Percentiles rank a stretch among this genome's conserved stretches.
Evolutionary conservation across 139 green algal species (phyloP).

Genomic region (Limnomonas spitsbergensis): DNA sequence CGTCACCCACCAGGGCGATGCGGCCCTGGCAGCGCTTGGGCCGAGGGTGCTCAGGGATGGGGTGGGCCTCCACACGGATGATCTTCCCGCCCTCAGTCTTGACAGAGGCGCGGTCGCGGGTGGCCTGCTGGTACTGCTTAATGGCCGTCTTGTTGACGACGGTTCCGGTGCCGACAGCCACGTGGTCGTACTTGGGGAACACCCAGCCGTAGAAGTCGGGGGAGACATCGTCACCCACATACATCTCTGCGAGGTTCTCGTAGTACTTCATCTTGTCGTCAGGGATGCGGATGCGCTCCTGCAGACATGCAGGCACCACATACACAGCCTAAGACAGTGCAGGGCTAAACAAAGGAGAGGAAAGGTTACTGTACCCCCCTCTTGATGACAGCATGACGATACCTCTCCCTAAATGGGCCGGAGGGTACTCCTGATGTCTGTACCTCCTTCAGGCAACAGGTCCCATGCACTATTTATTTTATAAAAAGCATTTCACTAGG

Average conservation of each 20-base stretch:
- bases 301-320: constrained; percentile 8
- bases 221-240: constrained; percentile 98
- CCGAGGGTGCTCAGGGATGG: constrained; percentile 95
- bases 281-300: constrained; percentile 93
- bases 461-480: no score
- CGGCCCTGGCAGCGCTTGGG: constrained; percentile 77
- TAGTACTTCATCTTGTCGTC: constrained; percentile 99
- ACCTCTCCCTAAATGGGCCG: no score
- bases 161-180: constrained; percentile 97
- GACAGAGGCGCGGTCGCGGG: constrained; percentile 61
- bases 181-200: constrained; percentile 99
- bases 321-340: no score
- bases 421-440: no score
- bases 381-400: no score
- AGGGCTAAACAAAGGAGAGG: no score
- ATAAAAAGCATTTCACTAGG: no score
- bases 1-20: constrained; percentile 91
- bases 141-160: constrained; percentile 99
- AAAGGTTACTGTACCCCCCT: no score
- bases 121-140: constrained; percentile 98
- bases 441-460: no score
- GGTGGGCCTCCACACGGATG: constrained; percentile 97
- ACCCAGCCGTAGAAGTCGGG: constrained; percentile 97
- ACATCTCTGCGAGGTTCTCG: constrained; percentile 99
- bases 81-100: constrained; percentile 97